These are phyloP conservation scores for Prunus yedoensis DNA, from an alignment of 331 rosid species.

Conservation along the genomic window DNA sequence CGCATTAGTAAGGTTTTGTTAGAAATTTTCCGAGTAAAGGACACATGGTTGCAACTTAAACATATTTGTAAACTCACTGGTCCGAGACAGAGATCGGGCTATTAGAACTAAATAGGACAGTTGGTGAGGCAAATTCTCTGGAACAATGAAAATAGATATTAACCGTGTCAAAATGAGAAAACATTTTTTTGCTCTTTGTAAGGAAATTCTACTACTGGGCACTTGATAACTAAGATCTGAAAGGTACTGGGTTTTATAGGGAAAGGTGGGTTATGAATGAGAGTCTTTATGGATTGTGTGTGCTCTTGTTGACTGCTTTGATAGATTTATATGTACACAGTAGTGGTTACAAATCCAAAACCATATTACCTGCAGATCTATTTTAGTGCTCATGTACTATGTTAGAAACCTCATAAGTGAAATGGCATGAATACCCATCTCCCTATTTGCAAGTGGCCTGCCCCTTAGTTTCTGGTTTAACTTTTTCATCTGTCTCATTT, in stretches of 20 bases:
- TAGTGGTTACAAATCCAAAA: neutral
- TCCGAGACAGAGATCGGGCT: neutral
- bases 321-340: neutral
- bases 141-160: neutral
- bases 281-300: neutral
- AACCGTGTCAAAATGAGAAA: neutral
- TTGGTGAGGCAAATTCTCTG: neutral
- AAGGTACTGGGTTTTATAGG: neutral
- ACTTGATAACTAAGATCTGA: too few relatives aligned
- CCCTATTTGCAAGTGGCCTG: neutral
- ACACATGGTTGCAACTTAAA: neutral
- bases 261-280: neutral
- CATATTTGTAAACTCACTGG: neutral
- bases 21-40: neutral
- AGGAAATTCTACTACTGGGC: neutral
- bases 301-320: neutral
- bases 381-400: neutral
- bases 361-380: neutral
- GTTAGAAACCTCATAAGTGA: neutral
- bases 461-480: neutral
- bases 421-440: neutral
- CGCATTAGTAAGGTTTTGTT: neutral
- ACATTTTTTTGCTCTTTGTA: neutral
- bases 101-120: neutral
- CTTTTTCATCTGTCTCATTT: neutral